These are phyloP conservation scores for Phlebiopsis gigantea DNA, from an alignment of 768 basidiomycete species.

Conservation along the genomic window DNA sequence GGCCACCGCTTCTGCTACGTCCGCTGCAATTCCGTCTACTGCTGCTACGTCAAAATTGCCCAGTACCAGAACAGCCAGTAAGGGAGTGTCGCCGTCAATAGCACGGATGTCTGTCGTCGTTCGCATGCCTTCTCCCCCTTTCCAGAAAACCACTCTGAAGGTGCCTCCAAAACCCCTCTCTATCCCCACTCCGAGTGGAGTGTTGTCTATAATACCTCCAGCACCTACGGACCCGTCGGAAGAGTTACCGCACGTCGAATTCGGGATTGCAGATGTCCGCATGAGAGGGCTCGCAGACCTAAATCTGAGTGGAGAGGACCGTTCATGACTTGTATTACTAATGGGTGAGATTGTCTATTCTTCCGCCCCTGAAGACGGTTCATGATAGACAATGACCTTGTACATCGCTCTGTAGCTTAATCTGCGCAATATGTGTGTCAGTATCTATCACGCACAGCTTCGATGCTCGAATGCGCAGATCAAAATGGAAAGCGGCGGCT, in stretches of 20 bases:
- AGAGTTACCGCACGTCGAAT: slow-evolving; percentile 4
- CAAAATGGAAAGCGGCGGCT: neutral
- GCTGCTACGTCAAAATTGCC: neutral
- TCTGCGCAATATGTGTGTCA: neutral
- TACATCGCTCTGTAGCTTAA: neutral
- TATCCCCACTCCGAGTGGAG: neutral
- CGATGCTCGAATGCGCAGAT: neutral
- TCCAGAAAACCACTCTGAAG: neutral
- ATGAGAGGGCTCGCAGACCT: neutral
- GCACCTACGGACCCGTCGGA: neutral
- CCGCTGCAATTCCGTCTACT: neutral
- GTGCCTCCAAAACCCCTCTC: too few relatives aligned
- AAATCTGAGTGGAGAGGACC: too few relatives aligned
- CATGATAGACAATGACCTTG: neutral
- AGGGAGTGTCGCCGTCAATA: neutral
- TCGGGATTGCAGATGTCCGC: slow-evolving; percentile 2
- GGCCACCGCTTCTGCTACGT: too few relatives aligned
- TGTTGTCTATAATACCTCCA: neutral
- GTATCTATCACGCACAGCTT: neutral
- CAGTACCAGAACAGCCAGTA: neutral
- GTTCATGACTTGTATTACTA: too few relatives aligned
- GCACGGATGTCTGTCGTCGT: neutral
- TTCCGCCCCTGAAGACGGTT: too few relatives aligned
- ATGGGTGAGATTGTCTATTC: neutral
- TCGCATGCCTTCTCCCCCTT: slow-evolving; percentile 1